Evolutionary conservation across 768 basidiomycete genomes (phyloP).

Genomic region (Boletus rufocinnamomeus): DNA sequence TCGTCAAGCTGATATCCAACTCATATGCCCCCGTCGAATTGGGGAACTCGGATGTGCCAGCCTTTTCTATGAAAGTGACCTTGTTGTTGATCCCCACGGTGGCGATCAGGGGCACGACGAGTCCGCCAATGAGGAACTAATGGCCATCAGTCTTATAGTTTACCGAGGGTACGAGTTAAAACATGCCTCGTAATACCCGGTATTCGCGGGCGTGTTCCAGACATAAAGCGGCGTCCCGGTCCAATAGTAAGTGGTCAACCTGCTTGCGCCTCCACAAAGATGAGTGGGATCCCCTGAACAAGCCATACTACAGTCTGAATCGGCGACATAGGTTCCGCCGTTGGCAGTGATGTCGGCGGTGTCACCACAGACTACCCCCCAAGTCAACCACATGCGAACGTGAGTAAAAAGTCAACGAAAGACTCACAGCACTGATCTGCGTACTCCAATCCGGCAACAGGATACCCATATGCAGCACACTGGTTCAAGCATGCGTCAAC

Average conservation of each 20-base stretch:
- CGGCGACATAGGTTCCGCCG: constrained; percentile 35
- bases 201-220: constrained; percentile 68
- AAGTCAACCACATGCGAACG: neutral
- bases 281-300: constrained; percentile 76
- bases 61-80: constrained; percentile 77
- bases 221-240: constrained; percentile 49
- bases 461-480: constrained; percentile 71
- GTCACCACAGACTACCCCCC: constrained; percentile 66
- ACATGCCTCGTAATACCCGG: constrained; percentile 68
- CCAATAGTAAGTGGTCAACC: constrained; percentile 58
- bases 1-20: constrained; percentile 60
- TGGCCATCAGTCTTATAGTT: neutral
- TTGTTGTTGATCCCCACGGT: constrained; percentile 83
- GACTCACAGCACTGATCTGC: constrained; percentile 73
- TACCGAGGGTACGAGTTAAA: neutral
- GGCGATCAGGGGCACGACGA: constrained; percentile 71
- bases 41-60: constrained; percentile 56
- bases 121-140: constrained; percentile 46
- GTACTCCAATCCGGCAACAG: constrained; percentile 69
- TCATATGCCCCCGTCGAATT: constrained; percentile 83
- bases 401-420: neutral
- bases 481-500: constrained; percentile 64
- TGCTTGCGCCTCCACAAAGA: constrained; percentile 61
- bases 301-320: constrained; percentile 45
- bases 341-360: constrained; percentile 48